A percentile compares a stretch with the other conserved stretches of the same genome.
These are phyloP conservation scores for Yamadazyma dushanensis DNA, from an alignment of 1,139 yeast species.

Conservation along the genomic window DNA sequence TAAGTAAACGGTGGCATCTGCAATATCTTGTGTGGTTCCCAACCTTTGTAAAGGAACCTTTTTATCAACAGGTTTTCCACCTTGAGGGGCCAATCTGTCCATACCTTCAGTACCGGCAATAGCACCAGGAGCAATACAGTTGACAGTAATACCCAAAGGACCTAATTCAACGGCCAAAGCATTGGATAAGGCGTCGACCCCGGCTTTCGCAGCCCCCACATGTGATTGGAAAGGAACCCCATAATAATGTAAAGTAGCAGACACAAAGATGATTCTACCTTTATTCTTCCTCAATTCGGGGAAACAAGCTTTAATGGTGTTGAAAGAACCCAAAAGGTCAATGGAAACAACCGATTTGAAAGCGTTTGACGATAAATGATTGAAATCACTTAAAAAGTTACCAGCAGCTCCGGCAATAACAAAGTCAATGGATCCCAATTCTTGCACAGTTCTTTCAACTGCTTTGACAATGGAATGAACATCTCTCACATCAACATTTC, in stretches of 20 bases:
- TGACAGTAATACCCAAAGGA: conserved; percentile 80
- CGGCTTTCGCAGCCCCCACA: conserved; percentile 96
- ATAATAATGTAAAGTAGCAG: conserved; percentile 86
- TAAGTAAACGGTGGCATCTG: conserved; percentile 81
- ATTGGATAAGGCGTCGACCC: conserved; percentile 83
- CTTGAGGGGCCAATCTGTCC: conserved; percentile 51
- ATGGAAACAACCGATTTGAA: conserved; percentile 86
- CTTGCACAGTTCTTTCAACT: conserved; percentile 60
- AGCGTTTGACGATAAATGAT: conserved; percentile 79
- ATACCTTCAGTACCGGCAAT: conserved; percentile 86
- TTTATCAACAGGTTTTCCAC: conserved; percentile 32
- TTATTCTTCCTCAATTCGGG: conserved; percentile 64
- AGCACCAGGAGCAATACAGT: conserved; percentile 89
- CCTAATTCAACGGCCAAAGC: conserved; percentile 90
- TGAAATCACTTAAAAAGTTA: conserved; percentile 80
- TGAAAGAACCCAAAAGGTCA: conserved; percentile 84
- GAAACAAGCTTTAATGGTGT: conserved; percentile 82
- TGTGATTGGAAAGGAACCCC: conserved; percentile 92
- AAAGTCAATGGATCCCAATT: conserved; percentile 75
- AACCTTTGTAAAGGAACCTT: conserved; percentile 74
- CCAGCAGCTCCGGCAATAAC: conserved; percentile 98
- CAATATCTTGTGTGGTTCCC: conserved; percentile 79
- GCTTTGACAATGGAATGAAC: conserved; percentile 60
- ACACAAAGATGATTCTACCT: conserved; percentile 80
- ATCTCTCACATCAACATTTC: conserved; percentile 77